Evolutionary conservation across 768 basidiomycete species (phyloP).

Genomic region (Lactarius pseudohatsudake): DNA sequence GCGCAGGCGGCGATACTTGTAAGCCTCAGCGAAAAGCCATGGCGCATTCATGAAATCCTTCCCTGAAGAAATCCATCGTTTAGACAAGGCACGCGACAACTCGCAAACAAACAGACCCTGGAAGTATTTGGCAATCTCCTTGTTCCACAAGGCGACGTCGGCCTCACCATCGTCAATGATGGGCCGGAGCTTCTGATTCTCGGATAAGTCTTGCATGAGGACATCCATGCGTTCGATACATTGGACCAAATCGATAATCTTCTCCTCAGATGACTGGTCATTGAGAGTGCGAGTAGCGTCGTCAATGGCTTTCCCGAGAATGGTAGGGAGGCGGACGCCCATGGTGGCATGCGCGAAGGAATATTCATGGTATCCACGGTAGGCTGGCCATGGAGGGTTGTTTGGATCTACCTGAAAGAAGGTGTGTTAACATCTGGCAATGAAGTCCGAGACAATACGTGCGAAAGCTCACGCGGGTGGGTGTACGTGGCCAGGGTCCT

Average conservation of each 20-base stretch:
- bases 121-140: slow-evolving; percentile 93
- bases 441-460: background rate
- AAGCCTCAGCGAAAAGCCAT: slow-evolving; percentile 95
- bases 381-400: slow-evolving; percentile 82
- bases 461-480: slow-evolving; percentile 54
- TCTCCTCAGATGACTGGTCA: slow-evolving; percentile 78
- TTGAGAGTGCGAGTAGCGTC: slow-evolving; percentile 88
- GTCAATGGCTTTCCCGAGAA: slow-evolving; percentile 93
- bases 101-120: slow-evolving; percentile 52
- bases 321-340: slow-evolving; percentile 94
- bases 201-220: slow-evolving; percentile 84
- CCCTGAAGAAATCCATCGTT: slow-evolving; percentile 40
- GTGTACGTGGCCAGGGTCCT: slow-evolving; percentile 71
- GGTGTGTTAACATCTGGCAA: background rate
- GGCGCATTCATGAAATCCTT: slow-evolving; percentile 96
- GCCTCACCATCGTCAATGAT: slow-evolving; percentile 90
- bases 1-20: slow-evolving; percentile 87
- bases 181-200: slow-evolving; percentile 79
- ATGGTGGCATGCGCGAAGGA: slow-evolving; percentile 91
- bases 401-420: slow-evolving; percentile 66
- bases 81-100: background rate
- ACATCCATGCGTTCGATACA: slow-evolving; percentile 90
- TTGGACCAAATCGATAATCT: slow-evolving; percentile 76
- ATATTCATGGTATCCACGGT: slow-evolving; percentile 77
- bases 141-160: slow-evolving; percentile 95